These are phyloP conservation scores for Penicillium sp. DNA, from an alignment of 2,329 filamentous ascomycete genomes.

Conservation along the genomic window DNA sequence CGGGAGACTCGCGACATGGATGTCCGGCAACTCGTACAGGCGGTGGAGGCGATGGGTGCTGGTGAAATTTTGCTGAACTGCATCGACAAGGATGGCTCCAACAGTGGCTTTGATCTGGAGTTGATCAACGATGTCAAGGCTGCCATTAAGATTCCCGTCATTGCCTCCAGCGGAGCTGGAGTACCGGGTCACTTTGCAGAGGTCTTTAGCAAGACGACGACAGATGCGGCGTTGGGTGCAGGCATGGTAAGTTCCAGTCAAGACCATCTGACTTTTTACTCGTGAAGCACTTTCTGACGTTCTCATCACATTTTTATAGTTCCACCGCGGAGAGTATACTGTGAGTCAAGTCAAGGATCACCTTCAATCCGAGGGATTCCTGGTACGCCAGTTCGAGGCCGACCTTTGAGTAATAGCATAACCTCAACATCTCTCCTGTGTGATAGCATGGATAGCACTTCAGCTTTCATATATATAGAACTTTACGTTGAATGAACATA, in stretches of 20 bases:
- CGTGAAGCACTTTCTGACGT: background rate
- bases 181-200: constrained; percentile 85
- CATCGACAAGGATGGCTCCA: constrained; percentile 95
- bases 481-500: background rate
- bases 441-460: background rate
- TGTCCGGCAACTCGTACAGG: constrained; percentile 81
- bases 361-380: constrained; percentile 68
- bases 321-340: constrained; percentile 93
- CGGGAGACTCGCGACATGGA: constrained; percentile 93
- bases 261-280: no score
- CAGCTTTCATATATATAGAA: background rate
- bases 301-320: constrained; percentile 49
- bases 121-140: constrained; percentile 84
- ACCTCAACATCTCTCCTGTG: background rate
- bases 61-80: constrained; percentile 96
- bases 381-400: constrained; percentile 77
- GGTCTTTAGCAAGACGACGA: constrained; percentile 81
- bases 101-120: constrained; percentile 92
- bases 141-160: constrained; percentile 88
- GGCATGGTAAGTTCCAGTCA: constrained; percentile 69
- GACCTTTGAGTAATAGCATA: constrained; percentile 13
- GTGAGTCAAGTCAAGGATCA: constrained; percentile 91
- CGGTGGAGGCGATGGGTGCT: constrained; percentile 92
- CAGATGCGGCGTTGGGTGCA: constrained; percentile 90
- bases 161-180: constrained; percentile 90